phyloP scores from a whole-genome alignment of 768 basidiomycete genomes.

The Tricholoma furcatifolium region DNA sequence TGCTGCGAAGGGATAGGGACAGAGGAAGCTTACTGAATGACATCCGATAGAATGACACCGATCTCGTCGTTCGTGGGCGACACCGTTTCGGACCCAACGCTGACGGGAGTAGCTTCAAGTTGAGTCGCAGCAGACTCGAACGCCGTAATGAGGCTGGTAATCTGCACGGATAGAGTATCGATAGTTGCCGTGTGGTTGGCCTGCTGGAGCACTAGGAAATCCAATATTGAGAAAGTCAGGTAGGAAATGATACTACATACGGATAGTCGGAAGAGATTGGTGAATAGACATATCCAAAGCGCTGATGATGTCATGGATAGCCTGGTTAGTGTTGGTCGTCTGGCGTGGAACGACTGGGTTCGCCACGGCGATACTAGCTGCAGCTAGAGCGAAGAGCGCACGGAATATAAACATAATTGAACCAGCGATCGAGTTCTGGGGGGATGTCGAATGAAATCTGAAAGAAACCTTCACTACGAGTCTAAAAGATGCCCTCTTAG shows the following conservation, averaged over 20 bases:
- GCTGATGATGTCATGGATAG: constrained; percentile 26
- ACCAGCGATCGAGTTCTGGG: neutral
- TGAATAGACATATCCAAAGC: constrained; percentile 23
- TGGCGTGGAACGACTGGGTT: constrained; percentile 28
- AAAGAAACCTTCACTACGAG: neutral
- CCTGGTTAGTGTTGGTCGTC: constrained; percentile 31
- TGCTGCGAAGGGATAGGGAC: neutral
- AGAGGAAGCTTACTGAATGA: constrained; percentile 25
- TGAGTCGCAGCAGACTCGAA: constrained; percentile 23
- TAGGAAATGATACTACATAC: constrained; percentile 17
- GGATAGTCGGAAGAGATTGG: constrained; percentile 21
- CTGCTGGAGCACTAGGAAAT: constrained; percentile 24
- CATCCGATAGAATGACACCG: constrained; percentile 28
- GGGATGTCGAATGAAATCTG: constrained; percentile 1
- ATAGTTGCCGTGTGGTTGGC: constrained; percentile 28
- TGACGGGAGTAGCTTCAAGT: constrained; percentile 25
- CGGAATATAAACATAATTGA: constrained; percentile 29
- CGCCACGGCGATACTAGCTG: constrained; percentile 26
- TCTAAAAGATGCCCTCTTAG: constrained; percentile 15
- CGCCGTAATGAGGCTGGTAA: constrained; percentile 23
- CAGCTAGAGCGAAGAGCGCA: constrained; percentile 26
- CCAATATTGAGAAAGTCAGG: neutral
- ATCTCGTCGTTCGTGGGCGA: constrained; percentile 34
- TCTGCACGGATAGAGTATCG: constrained; percentile 26
- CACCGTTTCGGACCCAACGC: constrained; percentile 29